Percentiles rank a stretch among this genome's conserved stretches.
These are phyloP conservation scores for Daldinia sp. DNA, from an alignment of 2,329 filamentous ascomycete genomes.

Conservation along the genomic window DNA sequence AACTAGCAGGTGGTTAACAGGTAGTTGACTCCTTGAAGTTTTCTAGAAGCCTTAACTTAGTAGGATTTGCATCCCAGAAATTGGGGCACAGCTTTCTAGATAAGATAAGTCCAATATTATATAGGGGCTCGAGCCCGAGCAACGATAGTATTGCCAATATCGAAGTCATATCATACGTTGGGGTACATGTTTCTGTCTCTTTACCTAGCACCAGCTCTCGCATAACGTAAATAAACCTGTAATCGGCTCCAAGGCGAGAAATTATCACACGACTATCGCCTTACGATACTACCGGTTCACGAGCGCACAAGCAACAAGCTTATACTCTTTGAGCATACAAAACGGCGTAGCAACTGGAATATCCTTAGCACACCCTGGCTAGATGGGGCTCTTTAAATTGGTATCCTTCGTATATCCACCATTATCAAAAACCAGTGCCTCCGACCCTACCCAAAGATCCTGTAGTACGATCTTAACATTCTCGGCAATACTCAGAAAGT, in stretches of 20 bases:
- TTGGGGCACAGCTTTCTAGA: no score
- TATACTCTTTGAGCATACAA: not conserved
- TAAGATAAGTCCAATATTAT: no score
- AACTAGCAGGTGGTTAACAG: no score
- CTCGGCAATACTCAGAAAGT: no score
- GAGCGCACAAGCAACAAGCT: not conserved
- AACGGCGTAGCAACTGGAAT: not conserved
- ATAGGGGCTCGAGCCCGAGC: no score
- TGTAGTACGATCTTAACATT: not conserved
- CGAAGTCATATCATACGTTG: no score
- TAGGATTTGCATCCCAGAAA: no score
- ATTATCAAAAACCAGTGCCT: not conserved
- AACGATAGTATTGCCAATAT: no score
- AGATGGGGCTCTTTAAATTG: not conserved
- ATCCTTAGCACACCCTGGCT: not conserved
- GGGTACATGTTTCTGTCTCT: no score
- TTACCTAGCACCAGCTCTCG: no score
- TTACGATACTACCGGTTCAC: not conserved
- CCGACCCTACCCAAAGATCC: not conserved
- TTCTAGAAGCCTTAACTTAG: no score
- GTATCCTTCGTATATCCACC: not conserved
- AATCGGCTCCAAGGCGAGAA: not conserved
- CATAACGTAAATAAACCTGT: not conserved
- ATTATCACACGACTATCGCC: not conserved
- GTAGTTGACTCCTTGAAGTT: no score